Conservation (phyloP, 78 protist genomes). For the Ministeria vibrans region DNA sequence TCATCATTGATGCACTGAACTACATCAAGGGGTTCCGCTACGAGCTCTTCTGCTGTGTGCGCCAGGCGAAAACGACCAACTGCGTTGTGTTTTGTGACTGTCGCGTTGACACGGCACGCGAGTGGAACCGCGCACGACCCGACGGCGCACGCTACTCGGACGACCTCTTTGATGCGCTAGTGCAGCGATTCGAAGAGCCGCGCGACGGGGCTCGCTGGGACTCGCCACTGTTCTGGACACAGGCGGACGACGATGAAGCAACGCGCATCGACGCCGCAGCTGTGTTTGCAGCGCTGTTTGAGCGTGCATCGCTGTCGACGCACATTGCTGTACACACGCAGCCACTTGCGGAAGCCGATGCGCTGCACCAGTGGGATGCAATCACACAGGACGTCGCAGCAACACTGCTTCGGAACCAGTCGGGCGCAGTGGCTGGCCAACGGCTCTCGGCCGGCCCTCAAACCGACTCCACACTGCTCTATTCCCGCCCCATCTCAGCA, state of each 20-base stretch:
- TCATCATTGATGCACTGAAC: constrained; percentile 64
- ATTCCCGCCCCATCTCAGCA: neutral
- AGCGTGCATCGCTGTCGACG: too few species aligned
- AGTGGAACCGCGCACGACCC: constrained; percentile 9
- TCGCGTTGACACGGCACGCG: neutral
- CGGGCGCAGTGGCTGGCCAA: too few species aligned
- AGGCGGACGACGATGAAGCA: neutral
- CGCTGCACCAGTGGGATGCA: too few species aligned
- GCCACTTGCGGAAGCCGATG: too few species aligned
- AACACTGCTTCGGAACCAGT: too few species aligned
- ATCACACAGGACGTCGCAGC: too few species aligned
- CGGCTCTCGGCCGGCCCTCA: too few species aligned
- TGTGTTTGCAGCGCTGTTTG: neutral
- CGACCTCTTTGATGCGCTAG: constrained; percentile 14
- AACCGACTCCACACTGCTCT: too few species aligned
- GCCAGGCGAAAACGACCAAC: constrained; percentile 42
- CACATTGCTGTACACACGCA: too few species aligned
- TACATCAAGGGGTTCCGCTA: constrained; percentile 79
- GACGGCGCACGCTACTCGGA: neutral
- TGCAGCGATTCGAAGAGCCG: constrained; percentile 53
- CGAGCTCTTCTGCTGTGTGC: constrained; percentile 64
- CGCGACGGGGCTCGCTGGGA: constrained; percentile 57
- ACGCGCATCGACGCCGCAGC: neutral
- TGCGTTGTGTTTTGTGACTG: constrained; percentile 39
- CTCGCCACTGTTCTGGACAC: constrained; percentile 36